Percentiles rank a stretch among this genome's conserved stretches.
These are phyloP conservation scores for Hymenoscyphus albidus DNA, from an alignment of 2,329 filamentous ascomycete genomes.

Conservation along the genomic window DNA sequence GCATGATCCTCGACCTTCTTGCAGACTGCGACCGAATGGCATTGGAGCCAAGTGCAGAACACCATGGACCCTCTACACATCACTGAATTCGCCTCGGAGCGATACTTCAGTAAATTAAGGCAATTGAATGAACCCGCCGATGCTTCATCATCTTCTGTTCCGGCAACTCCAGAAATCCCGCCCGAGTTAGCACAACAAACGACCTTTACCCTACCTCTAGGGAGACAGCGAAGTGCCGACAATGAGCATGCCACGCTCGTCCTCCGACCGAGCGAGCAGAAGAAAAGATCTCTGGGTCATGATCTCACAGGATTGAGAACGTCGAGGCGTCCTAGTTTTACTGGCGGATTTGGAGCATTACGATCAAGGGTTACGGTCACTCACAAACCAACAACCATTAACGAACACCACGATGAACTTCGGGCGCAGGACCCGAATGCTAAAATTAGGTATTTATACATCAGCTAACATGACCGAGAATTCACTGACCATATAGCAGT, in stretches of 20 bases:
- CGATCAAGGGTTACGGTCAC: slow-evolving; percentile 31
- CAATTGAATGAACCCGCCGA: slow-evolving; percentile 44
- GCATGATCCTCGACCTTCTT: slow-evolving; percentile 22
- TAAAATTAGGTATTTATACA: slow-evolving; percentile 22
- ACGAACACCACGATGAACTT: slow-evolving; percentile 30
- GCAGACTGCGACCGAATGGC: slow-evolving; percentile 31
- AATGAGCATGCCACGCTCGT: slow-evolving; percentile 22
- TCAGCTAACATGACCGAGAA: not conserved
- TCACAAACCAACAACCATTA: slow-evolving; percentile 29
- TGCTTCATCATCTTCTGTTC: slow-evolving; percentile 33
- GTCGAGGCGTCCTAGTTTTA: slow-evolving; percentile 33
- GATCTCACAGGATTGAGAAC: slow-evolving; percentile 31
- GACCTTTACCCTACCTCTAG: slow-evolving; percentile 33
- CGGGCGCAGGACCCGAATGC: slow-evolving; percentile 27
- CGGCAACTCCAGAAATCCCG: slow-evolving; percentile 10
- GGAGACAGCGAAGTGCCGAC: slow-evolving; percentile 27
- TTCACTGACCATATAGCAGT: slow-evolving; percentile 21
- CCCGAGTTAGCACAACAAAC: slow-evolving; percentile 16
- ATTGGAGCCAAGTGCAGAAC: slow-evolving; percentile 30
- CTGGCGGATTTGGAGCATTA: slow-evolving; percentile 32
- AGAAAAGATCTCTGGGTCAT: slow-evolving; percentile 35
- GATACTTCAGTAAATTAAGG: slow-evolving; percentile 59
- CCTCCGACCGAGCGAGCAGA: slow-evolving; percentile 31
- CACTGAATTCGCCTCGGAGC: slow-evolving; percentile 63
- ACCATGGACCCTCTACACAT: slow-evolving; percentile 59